These are phyloP conservation scores for Podospora pseudoanserina DNA, from an alignment of 495 filamentous ascomycete genomes.

Conservation along the genomic window DNA sequence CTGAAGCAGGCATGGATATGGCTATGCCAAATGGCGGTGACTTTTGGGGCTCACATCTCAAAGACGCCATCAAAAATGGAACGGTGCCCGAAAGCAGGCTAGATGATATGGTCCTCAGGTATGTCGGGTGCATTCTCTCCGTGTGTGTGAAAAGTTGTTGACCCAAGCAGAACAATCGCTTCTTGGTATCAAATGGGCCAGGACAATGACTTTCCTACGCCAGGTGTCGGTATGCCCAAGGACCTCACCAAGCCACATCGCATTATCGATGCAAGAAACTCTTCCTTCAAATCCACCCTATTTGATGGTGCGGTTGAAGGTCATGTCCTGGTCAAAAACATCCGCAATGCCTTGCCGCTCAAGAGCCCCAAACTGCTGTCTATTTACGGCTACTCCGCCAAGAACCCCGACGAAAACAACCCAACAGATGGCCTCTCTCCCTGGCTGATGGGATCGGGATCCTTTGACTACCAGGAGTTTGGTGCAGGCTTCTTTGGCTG, in stretches of 20 bases:
- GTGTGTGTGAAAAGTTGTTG: not conserved
- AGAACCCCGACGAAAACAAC: slow-evolving; percentile 39
- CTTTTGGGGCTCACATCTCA: slow-evolving; percentile 40
- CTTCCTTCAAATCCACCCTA: slow-evolving; percentile 37
- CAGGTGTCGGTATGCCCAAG: slow-evolving; percentile 44
- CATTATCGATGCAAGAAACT: slow-evolving; percentile 47
- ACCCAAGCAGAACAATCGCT: slow-evolving; percentile 51
- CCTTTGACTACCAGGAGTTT: slow-evolving; percentile 31
- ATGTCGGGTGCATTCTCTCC: not conserved
- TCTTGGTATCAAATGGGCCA: slow-evolving; percentile 57
- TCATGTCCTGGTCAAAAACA: slow-evolving; percentile 64
- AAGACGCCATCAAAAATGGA: slow-evolving; percentile 46
- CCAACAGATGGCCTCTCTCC: slow-evolving; percentile 35
- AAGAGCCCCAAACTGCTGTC: slow-evolving; percentile 46
- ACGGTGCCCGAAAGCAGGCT: slow-evolving; percentile 47
- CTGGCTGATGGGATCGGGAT: slow-evolving; percentile 38
- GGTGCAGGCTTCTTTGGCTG: slow-evolving; percentile 19
- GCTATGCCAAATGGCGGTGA: slow-evolving; percentile 52
- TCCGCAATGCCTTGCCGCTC: slow-evolving; percentile 52
- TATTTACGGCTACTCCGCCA: slow-evolving; percentile 52
- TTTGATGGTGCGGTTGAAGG: slow-evolving; percentile 50
- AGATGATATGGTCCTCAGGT: slow-evolving; percentile 52
- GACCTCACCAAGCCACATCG: slow-evolving; percentile 53
- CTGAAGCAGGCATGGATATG: slow-evolving; percentile 60
- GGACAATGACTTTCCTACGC: slow-evolving; percentile 46